Evolutionary conservation across 768 basidiomycete genomes (phyloP).

Genomic region (Mrakia blollopis): DNA sequence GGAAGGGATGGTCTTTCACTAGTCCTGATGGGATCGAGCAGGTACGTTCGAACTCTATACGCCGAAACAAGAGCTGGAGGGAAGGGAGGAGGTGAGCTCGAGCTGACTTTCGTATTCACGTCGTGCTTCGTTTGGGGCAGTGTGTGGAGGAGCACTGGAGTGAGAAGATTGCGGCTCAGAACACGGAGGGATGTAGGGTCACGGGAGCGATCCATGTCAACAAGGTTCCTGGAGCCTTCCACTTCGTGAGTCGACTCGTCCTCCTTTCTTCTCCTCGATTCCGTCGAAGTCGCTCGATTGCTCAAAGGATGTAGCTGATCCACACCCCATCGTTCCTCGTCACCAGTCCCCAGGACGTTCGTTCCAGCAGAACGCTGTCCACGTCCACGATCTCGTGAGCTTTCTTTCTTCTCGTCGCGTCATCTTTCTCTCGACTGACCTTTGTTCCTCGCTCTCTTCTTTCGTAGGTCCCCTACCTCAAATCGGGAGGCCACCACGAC

Average conservation of each 20-base stretch:
- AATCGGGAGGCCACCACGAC: constrained; percentile 73
- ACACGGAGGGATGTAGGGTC: constrained; percentile 90
- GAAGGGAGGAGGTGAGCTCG: background rate
- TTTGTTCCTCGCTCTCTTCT: background rate
- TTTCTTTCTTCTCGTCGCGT: background rate
- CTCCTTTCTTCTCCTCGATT: background rate
- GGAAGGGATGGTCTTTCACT: constrained; percentile 90
- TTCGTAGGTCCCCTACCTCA: constrained; percentile 65
- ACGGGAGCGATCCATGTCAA: constrained; percentile 88
- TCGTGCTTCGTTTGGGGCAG: constrained; percentile 47
- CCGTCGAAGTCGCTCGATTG: background rate
- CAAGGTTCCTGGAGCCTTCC: constrained; percentile 90
- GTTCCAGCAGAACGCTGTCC: constrained; percentile 78
- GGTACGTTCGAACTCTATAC: constrained; percentile 49
- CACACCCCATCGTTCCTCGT: no score
- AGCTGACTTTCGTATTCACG: background rate
- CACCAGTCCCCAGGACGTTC: constrained; percentile 64
- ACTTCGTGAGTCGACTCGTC: constrained; percentile 5
- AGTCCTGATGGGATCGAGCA: constrained; percentile 89
- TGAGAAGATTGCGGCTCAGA: constrained; percentile 85
- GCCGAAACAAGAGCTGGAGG: no score
- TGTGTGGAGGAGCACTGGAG: constrained; percentile 92
- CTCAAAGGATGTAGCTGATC: background rate
- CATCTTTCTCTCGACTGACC: background rate
- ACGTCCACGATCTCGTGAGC: constrained; percentile 73